phyloP scores from a whole-genome alignment of 768 basidiomycete genomes.

The Cystobasidium ongulense region DNA sequence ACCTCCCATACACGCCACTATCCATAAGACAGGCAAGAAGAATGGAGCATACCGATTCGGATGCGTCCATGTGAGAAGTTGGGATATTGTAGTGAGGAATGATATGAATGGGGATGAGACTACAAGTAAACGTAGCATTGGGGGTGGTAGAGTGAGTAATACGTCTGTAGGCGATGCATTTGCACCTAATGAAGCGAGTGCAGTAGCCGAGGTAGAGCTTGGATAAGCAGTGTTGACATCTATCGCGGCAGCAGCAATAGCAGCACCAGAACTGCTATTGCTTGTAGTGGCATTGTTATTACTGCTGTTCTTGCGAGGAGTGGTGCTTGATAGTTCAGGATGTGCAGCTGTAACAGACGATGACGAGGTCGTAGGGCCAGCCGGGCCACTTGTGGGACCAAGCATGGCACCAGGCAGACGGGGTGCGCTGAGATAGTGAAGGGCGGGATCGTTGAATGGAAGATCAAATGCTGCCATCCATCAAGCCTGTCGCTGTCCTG shows the following conservation, averaged over 20 bases:
- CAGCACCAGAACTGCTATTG: too few species aligned
- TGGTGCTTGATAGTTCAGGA: slow-evolving; percentile 18
- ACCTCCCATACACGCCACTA: slow-evolving; percentile 41
- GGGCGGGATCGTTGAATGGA: background rate
- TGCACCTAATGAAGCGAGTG: slow-evolving; percentile 25
- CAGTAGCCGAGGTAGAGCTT: background rate
- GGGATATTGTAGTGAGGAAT: slow-evolving; percentile 17
- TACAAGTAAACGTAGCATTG: slow-evolving; percentile 41
- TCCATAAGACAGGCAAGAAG: slow-evolving; percentile 41
- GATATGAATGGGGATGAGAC: slow-evolving; percentile 39
- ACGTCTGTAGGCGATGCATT: slow-evolving; percentile 37
- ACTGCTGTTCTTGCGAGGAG: background rate
- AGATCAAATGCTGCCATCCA: slow-evolving; percentile 31
- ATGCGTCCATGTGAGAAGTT: slow-evolving; percentile 42
- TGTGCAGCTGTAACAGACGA: background rate
- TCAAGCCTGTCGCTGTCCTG: background rate
- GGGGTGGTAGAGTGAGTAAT: slow-evolving; percentile 41
- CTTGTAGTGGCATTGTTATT: background rate
- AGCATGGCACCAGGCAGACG: background rate
- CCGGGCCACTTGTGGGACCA: background rate
- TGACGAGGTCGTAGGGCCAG: background rate
- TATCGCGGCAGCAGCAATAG: background rate
- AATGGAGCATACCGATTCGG: slow-evolving; percentile 36
- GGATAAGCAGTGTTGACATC: background rate
- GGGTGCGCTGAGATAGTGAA: slow-evolving; percentile 5